Percentiles rank a stretch among this genome's conserved stretches.
Evolutionary conservation across 2,329 filamentous ascomycete species (phyloP).

Genomic region (Talaromyces islandicus): DNA sequence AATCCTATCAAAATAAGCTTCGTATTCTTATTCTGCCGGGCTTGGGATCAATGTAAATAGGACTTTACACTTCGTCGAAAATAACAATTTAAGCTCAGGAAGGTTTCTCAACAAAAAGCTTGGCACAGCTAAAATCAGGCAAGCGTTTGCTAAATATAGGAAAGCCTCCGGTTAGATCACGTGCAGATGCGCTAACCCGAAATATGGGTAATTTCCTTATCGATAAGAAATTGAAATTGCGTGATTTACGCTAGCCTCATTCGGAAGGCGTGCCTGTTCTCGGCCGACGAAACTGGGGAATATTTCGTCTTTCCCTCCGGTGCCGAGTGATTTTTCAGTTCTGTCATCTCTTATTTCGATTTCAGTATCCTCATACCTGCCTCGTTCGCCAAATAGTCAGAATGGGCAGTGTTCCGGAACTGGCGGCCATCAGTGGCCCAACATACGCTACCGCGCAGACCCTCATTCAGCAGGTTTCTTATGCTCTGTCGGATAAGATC

Average conservation of each 20-base stretch:
- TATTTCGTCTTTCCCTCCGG: slow-evolving; percentile 1
- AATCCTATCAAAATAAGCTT: background rate
- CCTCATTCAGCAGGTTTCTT: slow-evolving; percentile 92
- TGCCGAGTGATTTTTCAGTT: slow-evolving; percentile 3
- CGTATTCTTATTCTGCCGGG: background rate
- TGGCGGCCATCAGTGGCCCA: slow-evolving; percentile 67
- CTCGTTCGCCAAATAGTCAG: background rate
- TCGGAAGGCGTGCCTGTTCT: slow-evolving; percentile 10
- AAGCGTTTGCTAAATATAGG: background rate
- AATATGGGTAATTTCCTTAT: slow-evolving; percentile 6
- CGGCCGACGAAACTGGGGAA: background rate
- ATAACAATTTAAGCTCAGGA: background rate
- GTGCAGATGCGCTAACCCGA: background rate
- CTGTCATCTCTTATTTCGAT: slow-evolving; percentile 1
- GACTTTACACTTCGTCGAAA: background rate
- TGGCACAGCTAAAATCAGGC: background rate
- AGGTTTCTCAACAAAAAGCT: background rate
- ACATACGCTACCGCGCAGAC: slow-evolving; percentile 91
- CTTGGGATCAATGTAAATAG: background rate
- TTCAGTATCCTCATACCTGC: background rate
- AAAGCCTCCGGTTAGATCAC: background rate
- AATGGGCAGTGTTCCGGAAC: slow-evolving; percentile 24
- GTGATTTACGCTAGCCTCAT: slow-evolving; percentile 12
- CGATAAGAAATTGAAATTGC: slow-evolving; percentile 15
- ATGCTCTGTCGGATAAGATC: slow-evolving; percentile 91